Evolutionary conservation across 2,329 filamentous ascomycete genomes (phyloP), one percentile per base, ranked within the genome.

Genomic region (Cytospora piceae): DNA sequence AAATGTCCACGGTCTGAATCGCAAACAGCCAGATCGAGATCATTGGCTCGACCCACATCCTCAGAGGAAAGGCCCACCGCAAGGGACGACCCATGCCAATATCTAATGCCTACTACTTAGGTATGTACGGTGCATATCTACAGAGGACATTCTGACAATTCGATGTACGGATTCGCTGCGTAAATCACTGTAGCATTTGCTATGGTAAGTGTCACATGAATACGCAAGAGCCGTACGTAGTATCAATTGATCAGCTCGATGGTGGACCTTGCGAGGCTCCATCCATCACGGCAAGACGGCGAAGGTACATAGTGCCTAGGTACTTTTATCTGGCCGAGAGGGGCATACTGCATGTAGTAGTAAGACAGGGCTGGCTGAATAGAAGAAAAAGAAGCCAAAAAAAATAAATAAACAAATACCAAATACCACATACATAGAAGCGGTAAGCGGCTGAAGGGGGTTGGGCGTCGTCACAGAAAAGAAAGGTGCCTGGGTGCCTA

Each of bases 1-100:
- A 63, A 63, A 63, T 63, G 60, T 63, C 60, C 56, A 12, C 60
- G 22, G 53, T 63, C 60, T 56, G 53, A 63, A 63, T 63, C 60
- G 60, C 29, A 57, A 34, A 57, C 53, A 29, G 22, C 29, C 39
- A 57, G 60, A 63, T 63, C 60, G 60, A 63, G 53, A 63, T 51
- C 31, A 51, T 55, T 27, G 53, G 12, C 29, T 14, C 60, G 60
- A 51, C 60, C 60, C 60, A 63, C 53, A 34, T 24, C 22, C 27
- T 22, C 53, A 63, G 49, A 57, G 52, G 60, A 42, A 54, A 63
- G 54, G 39, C 22, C 60, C 42, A 56, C 53, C 60, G n/a, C 53
- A 53, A 42, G 34, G 52, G 60, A 63, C 29, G 53, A 24, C 39
- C 31, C 53, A 46, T 46, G n/a, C 8, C 9, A 1, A 22, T n/a